These are phyloP conservation scores for Cryoendolithus antarcticus DNA, from an alignment of 2,329 filamentous ascomycete species.

Conservation along the genomic window DNA sequence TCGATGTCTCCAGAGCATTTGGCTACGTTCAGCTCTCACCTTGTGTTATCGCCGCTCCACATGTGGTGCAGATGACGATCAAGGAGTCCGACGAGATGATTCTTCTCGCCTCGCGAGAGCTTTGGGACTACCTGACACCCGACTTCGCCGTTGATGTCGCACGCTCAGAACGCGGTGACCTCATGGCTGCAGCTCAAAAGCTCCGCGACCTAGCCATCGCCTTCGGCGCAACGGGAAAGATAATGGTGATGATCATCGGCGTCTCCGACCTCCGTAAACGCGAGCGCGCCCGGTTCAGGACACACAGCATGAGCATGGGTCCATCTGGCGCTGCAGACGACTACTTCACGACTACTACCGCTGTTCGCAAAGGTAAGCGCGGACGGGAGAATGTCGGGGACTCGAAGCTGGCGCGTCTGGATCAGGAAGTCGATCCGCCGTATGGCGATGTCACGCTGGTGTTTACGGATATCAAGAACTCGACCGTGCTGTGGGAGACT, in stretches of 20 bases:
- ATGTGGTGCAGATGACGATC: constrained; percentile 66
- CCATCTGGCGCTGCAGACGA: constrained; percentile 60
- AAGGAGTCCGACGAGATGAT: constrained; percentile 89
- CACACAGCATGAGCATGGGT: constrained; percentile 75
- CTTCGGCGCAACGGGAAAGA: constrained; percentile 84
- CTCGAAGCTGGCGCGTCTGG: constrained; percentile 73
- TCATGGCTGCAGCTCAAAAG: constrained; percentile 93
- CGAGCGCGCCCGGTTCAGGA: constrained; percentile 61
- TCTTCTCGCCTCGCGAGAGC: constrained; percentile 75
- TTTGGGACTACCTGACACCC: constrained; percentile 89
- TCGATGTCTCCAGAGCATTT: constrained; percentile 88
- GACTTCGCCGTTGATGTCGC: constrained; percentile 88
- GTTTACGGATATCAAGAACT: constrained; percentile 99
- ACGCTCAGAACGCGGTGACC: constrained; percentile 72
- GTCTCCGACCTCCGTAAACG: constrained; percentile 82
- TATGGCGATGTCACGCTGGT: constrained; percentile 85
- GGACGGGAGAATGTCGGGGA: constrained; percentile 53
- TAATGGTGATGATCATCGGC: constrained; percentile 98
- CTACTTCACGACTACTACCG: constrained; percentile 51
- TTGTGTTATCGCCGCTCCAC: constrained; percentile 79
- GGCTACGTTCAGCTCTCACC: constrained; percentile 90
- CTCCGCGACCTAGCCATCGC: constrained; percentile 89
- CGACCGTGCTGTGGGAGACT: constrained; percentile 89
- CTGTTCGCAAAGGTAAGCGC: constrained; percentile 52
- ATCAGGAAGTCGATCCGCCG: constrained; percentile 82